phyloP scores from a whole-genome alignment of 768 basidiomycete genomes.

The Boletus sensibilis region DNA sequence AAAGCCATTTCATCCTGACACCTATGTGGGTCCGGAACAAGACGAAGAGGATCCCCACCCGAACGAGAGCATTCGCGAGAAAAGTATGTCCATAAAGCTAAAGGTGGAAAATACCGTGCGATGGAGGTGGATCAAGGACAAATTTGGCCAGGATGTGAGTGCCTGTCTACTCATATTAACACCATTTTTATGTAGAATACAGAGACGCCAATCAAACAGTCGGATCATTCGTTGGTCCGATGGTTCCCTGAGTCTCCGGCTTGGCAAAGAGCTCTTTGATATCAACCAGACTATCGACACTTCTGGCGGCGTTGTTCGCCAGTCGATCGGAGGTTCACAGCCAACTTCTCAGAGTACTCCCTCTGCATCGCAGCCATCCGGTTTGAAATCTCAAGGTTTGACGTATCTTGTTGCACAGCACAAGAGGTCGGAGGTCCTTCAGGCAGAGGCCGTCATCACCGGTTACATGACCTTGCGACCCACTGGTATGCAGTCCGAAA shows the following conservation, averaged over 20 bases:
- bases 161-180: neutral
- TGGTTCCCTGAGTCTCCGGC: conserved; percentile 82
- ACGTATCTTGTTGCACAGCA: conserved; percentile 91
- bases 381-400: conserved; percentile 63
- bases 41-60: conserved; percentile 62
- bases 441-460: conserved; percentile 79
- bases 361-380: conserved; percentile 37
- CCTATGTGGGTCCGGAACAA: conserved; percentile 80
- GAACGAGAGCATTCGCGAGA: conserved; percentile 64
- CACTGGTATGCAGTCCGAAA: conserved; percentile 86
- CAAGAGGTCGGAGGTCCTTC: conserved; percentile 81
- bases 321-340: conserved; percentile 50
- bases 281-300: conserved; percentile 77
- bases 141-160: conserved; percentile 73
- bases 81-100: conserved; percentile 81
- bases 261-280: conserved; percentile 95
- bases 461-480: conserved; percentile 84
- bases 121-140: conserved; percentile 91
- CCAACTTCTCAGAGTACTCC: conserved; percentile 41
- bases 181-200: conserved; percentile 7
- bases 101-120: conserved; percentile 93
- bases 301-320: conserved; percentile 63
- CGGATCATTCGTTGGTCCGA: conserved; percentile 96
- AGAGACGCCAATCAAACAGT: conserved; percentile 87
- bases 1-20: conserved; percentile 86